phyloP scores from a whole-genome alignment of 805 yeast genomes.

The Schwanniomyces vanrijiae region DNA sequence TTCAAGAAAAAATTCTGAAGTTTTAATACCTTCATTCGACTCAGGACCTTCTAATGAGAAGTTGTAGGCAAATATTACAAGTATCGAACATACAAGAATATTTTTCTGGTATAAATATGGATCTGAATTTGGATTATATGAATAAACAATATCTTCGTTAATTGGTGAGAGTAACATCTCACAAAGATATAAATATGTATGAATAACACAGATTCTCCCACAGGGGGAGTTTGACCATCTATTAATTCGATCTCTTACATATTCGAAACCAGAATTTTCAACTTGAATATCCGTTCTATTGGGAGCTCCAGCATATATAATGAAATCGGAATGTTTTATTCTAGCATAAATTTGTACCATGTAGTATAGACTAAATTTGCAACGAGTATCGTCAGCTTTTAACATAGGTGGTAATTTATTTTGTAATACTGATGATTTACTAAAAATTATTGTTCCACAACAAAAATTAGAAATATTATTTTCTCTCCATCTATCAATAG shows the following conservation, averaged over 20 bases:
- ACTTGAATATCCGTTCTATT: slow-evolving; percentile 54
- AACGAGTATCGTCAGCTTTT: slow-evolving; percentile 18
- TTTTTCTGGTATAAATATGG: slow-evolving; percentile 41
- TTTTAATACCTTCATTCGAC: slow-evolving; percentile 23
- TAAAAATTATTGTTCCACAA: slow-evolving; percentile 15
- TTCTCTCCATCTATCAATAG: slow-evolving; percentile 29
- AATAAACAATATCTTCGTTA: slow-evolving; percentile 44
- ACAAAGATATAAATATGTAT: slow-evolving; percentile 59
- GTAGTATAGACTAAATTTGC: slow-evolving; percentile 26
- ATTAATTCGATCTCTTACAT: slow-evolving; percentile 48
- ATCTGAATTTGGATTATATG: slow-evolving; percentile 53
- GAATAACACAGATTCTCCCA: slow-evolving; percentile 56
- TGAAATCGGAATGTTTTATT: slow-evolving; percentile 29
- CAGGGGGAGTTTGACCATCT: slow-evolving; percentile 50
- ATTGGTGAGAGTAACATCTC: slow-evolving; percentile 62
- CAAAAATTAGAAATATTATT: slow-evolving; percentile 23
- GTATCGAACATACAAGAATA: slow-evolving; percentile 38
- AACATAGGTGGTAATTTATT: slow-evolving; percentile 18
- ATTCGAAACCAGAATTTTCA: slow-evolving; percentile 48
- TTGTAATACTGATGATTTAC: slow-evolving; percentile 7
- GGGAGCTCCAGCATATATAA: slow-evolving; percentile 32
- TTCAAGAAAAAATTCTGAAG: slow-evolving; percentile 21
- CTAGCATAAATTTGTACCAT: slow-evolving; percentile 27
- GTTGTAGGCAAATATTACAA: slow-evolving; percentile 54
- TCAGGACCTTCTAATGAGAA: slow-evolving; percentile 51